These are phyloP conservation scores for Phylloporus sp. DNA, from an alignment of 768 basidiomycete genomes.

Conservation along the genomic window DNA sequence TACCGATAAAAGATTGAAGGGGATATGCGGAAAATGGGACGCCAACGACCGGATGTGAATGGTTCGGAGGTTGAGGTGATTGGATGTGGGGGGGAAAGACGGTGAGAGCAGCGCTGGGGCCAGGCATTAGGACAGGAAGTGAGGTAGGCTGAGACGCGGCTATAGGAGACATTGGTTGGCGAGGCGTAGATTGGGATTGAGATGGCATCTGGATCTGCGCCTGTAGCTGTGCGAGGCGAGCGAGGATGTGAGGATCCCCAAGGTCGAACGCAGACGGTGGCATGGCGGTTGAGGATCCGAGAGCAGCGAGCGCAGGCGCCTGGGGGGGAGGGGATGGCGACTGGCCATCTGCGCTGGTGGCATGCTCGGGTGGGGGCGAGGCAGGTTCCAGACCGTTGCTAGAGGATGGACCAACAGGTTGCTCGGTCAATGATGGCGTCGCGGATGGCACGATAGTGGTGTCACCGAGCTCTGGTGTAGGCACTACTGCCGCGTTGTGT, in stretches of 20 bases:
- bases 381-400: background rate
- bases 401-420: constrained; percentile 1
- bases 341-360: background rate
- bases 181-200: constrained; percentile 1
- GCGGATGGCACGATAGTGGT: background rate
- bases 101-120: background rate
- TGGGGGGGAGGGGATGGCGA: background rate
- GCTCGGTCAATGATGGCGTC: background rate
- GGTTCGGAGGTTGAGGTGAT: constrained; percentile 1
- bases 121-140: background rate
- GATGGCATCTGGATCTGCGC: constrained; percentile 12
- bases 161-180: background rate
- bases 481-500: constrained; percentile 3
- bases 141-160: background rate
- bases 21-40: background rate
- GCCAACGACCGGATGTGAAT: constrained; percentile 6
- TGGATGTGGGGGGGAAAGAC: background rate
- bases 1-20: background rate
- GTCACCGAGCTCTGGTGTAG: constrained; percentile 7
- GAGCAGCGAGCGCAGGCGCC: background rate
- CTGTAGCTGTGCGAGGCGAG: constrained; percentile 25
- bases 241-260: constrained; percentile 22
- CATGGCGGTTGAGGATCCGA: background rate
- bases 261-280: constrained; percentile 14
- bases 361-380: constrained; percentile 7